Conservation (phyloP, 495 filamentous ascomycete species). For the Xylaria bambusicola region DNA sequence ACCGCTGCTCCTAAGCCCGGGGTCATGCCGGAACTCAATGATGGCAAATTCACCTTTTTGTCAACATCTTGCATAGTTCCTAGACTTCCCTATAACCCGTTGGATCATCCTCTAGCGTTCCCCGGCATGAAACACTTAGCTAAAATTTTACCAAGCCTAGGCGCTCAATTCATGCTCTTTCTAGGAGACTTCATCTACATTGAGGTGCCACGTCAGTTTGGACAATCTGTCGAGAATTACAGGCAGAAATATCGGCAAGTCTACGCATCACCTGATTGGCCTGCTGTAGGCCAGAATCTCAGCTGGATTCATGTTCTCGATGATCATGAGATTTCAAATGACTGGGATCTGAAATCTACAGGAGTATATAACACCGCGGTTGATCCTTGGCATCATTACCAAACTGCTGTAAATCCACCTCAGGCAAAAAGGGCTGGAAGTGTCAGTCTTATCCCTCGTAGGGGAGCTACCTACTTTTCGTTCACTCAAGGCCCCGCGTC, state of each 20-base stretch:
- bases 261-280: slow-evolving; percentile 92
- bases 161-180: slow-evolving; percentile 92
- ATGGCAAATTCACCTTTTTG: slow-evolving; percentile 77
- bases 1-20: slow-evolving; percentile 70
- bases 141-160: slow-evolving; percentile 61
- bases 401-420: slow-evolving; percentile 81
- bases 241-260: slow-evolving; percentile 89
- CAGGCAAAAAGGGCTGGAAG: slow-evolving; percentile 45
- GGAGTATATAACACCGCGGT: slow-evolving; percentile 58
- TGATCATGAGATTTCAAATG: slow-evolving; percentile 87
- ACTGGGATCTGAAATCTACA: slow-evolving; percentile 32
- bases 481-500: slow-evolving; percentile 87
- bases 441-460: slow-evolving; percentile 33
- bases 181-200: slow-evolving; percentile 99
- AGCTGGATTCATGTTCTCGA: slow-evolving; percentile 97
- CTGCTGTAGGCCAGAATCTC: slow-evolving; percentile 63
- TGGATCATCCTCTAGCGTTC: slow-evolving; percentile 78
- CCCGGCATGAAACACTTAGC: slow-evolving; percentile 74
- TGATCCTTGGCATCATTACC: slow-evolving; percentile 88
- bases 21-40: slow-evolving; percentile 53
- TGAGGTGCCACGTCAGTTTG: slow-evolving; percentile 82
- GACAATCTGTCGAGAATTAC: slow-evolving; percentile 70
- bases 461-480: slow-evolving; percentile 72
- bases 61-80: slow-evolving; percentile 90
- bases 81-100: slow-evolving; percentile 81